Conservation (phyloP, 1,284 basidiomycete genomes). For the Phylloboletellus chloephorus region DNA sequence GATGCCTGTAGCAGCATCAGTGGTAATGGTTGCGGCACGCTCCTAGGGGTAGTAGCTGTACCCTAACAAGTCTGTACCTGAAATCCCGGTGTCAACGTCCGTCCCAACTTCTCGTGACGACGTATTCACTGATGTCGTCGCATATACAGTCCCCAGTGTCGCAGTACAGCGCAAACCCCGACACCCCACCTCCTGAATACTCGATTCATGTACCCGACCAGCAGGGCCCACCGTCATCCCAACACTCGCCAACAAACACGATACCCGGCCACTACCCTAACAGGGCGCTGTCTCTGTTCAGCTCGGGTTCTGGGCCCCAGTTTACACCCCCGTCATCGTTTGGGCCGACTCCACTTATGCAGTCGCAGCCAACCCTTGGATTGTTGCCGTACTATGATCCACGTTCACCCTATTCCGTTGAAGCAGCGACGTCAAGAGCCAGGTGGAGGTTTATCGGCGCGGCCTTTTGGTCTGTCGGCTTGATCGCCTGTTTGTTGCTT, state of each 20-base stretch:
- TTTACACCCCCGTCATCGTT: slow-evolving; percentile 21
- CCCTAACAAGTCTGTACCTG: background rate
- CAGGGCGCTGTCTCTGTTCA: slow-evolving; percentile 16
- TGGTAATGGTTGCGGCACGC: background rate
- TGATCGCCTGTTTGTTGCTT: slow-evolving; percentile 28
- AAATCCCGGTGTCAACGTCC: background rate
- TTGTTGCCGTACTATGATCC: slow-evolving; percentile 46
- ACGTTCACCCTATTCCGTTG: slow-evolving; percentile 38
- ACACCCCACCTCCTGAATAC: slow-evolving; percentile 30
- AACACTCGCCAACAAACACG: slow-evolving; percentile 13
- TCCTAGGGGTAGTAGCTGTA: background rate
- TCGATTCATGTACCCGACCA: slow-evolving; percentile 20
- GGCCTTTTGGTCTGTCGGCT: slow-evolving; percentile 37
- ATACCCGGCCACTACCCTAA: slow-evolving; percentile 17
- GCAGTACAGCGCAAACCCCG: slow-evolving; percentile 23
- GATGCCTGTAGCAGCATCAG: background rate
- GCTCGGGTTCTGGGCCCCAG: slow-evolving; percentile 14
- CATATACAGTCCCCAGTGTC: slow-evolving; percentile 12
- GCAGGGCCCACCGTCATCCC: slow-evolving; percentile 16
- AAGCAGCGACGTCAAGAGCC: slow-evolving; percentile 42
- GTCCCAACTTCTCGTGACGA: background rate
- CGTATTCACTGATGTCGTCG: slow-evolving; percentile 12
- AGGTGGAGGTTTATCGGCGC: slow-evolving; percentile 42
- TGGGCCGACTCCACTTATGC: slow-evolving; percentile 42
- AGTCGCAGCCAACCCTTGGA: slow-evolving; percentile 26